Conservation (phyloP, 768 basidiomycete genomes). For the Gymnopilus junonius region DNA sequence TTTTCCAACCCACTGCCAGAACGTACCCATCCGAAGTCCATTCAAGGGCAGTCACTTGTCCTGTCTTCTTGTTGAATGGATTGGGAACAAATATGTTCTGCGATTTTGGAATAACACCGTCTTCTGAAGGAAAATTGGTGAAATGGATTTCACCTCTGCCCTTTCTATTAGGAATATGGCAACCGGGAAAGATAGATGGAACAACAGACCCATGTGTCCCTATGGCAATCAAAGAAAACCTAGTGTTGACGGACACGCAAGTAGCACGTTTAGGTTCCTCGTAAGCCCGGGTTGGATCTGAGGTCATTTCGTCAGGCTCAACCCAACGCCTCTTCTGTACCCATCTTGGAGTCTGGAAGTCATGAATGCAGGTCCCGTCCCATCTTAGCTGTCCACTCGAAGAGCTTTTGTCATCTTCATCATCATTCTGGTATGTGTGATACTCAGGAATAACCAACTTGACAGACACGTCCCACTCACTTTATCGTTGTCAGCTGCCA, state of each 20-base stretch:
- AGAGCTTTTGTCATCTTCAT: slow-evolving; percentile 9
- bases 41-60: slow-evolving; percentile 69
- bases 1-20: slow-evolving; percentile 88
- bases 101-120: slow-evolving; percentile 58
- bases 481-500: slow-evolving; percentile 26
- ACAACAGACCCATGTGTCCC: slow-evolving; percentile 67
- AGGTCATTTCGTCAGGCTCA: slow-evolving; percentile 47
- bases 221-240: slow-evolving; percentile 82
- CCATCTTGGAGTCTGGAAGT: slow-evolving; percentile 76
- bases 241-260: slow-evolving; percentile 70
- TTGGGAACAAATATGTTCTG: slow-evolving; percentile 68
- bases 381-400: slow-evolving; percentile 44
- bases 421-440: slow-evolving; percentile 5
- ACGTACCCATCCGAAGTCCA: slow-evolving; percentile 98
- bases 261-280: slow-evolving; percentile 70
- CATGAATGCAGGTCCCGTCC: slow-evolving; percentile 82
- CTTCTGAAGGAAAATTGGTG: slow-evolving; percentile 69
- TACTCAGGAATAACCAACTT: background rate
- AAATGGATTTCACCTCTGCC: slow-evolving; percentile 69
- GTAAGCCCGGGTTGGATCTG: slow-evolving; percentile 42
- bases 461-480: slow-evolving; percentile 10
- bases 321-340: slow-evolving; percentile 74
- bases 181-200: background rate
- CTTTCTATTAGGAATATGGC: background rate
- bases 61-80: slow-evolving; percentile 59